Conservation (phyloP, 1,284 basidiomycete genomes). For the Sparassis latifolia region DNA sequence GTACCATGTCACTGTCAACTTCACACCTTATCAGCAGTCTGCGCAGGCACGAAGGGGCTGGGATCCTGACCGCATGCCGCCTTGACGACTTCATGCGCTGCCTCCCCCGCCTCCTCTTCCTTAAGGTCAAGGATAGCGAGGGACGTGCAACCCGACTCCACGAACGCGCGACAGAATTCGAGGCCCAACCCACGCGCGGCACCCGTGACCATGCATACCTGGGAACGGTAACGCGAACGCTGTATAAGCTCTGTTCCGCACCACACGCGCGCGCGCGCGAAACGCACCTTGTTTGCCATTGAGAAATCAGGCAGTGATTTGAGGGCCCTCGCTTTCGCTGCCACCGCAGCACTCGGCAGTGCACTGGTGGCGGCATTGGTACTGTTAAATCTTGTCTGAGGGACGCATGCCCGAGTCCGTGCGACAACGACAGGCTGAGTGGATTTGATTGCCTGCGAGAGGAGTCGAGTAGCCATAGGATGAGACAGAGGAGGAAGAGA, state of each 20-base stretch:
- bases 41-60: conserved; percentile 3
- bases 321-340: conserved; percentile 23
- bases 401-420: conserved; percentile 6
- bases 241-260: background rate
- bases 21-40: conserved; percentile 34
- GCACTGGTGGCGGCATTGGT: background rate
- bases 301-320: conserved; percentile 58
- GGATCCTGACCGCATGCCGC: conserved; percentile 42
- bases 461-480: conserved; percentile 7
- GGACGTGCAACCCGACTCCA: conserved; percentile 81
- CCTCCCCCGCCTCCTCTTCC: conserved; percentile 61
- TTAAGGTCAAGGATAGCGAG: conserved; percentile 85
- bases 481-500: background rate
- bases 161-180: conserved; percentile 85
- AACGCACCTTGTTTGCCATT: conserved; percentile 57
- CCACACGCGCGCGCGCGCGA: background rate
- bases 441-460: conserved; percentile 8
- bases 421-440: conserved; percentile 11
- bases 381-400: conserved; percentile 20
- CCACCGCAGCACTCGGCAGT: conserved; percentile 8
- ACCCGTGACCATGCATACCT: conserved; percentile 94
- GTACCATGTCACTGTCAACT: conserved; percentile 54
- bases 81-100: conserved; percentile 69
- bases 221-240: background rate
- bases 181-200: conserved; percentile 87